Conservation (phyloP, 2,329 filamentous ascomycete genomes). For the Fusarium virguliforme region DNA sequence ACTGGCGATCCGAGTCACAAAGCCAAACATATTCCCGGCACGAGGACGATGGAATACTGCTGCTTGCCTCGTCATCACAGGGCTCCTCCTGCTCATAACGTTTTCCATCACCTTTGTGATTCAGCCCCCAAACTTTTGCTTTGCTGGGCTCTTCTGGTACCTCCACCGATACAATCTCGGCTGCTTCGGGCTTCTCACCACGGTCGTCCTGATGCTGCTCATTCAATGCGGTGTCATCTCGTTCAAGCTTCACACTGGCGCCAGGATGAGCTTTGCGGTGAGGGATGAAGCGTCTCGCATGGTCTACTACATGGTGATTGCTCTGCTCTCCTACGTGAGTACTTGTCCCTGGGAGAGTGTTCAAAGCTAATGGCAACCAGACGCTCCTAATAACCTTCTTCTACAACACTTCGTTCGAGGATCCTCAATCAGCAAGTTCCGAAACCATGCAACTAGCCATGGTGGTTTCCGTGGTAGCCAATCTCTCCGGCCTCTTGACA, state of each 20-base stretch:
- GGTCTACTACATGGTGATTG: constrained; percentile 77
- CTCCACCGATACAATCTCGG: constrained; percentile 73
- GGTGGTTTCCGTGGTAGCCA: constrained; percentile 76
- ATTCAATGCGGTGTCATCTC: constrained; percentile 70
- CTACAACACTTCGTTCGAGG: constrained; percentile 67
- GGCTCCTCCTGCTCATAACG: constrained; percentile 68
- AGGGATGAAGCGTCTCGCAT: constrained; percentile 77
- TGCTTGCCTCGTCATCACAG: constrained; percentile 69
- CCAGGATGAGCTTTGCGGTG: constrained; percentile 71
- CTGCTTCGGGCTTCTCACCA: constrained; percentile 69
- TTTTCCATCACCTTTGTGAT: constrained; percentile 73
- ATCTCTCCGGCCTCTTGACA: constrained; percentile 76
- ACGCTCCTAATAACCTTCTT: constrained; percentile 76
- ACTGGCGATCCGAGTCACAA: constrained; percentile 70
- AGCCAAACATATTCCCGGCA: constrained; percentile 69
- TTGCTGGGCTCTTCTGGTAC: constrained; percentile 79
- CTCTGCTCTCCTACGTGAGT: constrained; percentile 71
- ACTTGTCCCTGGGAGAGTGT: neutral
- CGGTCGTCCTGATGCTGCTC: constrained; percentile 67
- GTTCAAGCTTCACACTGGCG: constrained; percentile 69
- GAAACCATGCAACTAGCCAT: constrained; percentile 69
- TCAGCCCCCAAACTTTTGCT: constrained; percentile 73
- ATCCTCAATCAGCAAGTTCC: constrained; percentile 56
- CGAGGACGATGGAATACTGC: constrained; percentile 73
- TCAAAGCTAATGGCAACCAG: constrained; percentile 61